Percentiles rank a stretch among this genome's conserved stretches.
Evolutionary conservation across 441 rosid genomes (phyloP).

Genomic region (Breynia disticha): DNA sequence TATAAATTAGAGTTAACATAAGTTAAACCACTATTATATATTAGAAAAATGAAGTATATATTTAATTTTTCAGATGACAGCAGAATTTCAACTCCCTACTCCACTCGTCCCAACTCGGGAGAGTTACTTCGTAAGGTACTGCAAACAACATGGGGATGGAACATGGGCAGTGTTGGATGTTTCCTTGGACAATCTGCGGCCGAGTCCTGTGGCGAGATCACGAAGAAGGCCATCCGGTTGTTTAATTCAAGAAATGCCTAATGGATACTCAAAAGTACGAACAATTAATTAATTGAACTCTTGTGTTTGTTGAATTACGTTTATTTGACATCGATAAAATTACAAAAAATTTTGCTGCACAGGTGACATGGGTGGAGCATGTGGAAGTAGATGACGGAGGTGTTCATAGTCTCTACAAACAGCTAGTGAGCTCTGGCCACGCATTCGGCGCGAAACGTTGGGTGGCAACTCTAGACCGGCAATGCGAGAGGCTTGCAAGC

Average conservation of each 20-base stretch:
- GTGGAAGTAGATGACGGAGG: constrained; percentile 72
- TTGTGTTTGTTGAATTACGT: too few species aligned
- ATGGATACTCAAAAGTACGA: constrained; percentile 73
- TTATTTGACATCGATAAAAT: neutral
- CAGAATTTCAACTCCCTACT: constrained; percentile 66
- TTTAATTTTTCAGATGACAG: constrained; percentile 47
- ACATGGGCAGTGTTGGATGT: constrained; percentile 92
- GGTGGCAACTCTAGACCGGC: constrained; percentile 65
- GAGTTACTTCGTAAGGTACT: constrained; percentile 55
- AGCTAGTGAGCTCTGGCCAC: constrained; percentile 47
- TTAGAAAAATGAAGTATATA: too few species aligned
- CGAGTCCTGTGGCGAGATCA: constrained; percentile 38
- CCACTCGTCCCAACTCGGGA: constrained; percentile 76
- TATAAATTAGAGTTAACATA: constrained; percentile 16
- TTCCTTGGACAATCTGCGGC: constrained; percentile 69
- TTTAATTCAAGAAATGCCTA: constrained; percentile 64
- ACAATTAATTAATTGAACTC: too few species aligned
- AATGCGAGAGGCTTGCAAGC: constrained; percentile 71
- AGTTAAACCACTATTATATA: too few species aligned
- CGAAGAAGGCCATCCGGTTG: constrained; percentile 87
- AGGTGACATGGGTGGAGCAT: constrained; percentile 95
- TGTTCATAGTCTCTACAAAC: constrained; percentile 48
- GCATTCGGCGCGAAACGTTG: constrained; percentile 89
- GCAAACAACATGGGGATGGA: constrained; percentile 66
- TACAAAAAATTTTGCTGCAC: neutral